Percentiles rank a stretch among this genome's conserved stretches.
Conservation (phyloP, 768 basidiomycete species). For the Termitomyces sp. region DNA sequence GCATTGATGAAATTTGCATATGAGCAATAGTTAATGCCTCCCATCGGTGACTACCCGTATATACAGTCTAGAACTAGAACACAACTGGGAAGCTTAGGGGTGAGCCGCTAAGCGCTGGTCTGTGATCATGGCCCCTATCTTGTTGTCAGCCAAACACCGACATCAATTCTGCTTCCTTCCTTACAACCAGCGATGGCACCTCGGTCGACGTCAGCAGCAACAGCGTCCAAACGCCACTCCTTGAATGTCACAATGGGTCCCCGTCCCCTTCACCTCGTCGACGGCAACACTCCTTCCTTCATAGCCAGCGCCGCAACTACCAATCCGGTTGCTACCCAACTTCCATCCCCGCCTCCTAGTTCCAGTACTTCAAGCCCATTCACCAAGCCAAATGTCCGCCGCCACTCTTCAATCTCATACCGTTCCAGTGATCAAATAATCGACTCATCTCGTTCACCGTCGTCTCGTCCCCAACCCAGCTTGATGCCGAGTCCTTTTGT, state of each 20-base stretch:
- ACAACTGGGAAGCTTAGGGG: too few species aligned
- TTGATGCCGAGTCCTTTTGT: conserved; percentile 20
- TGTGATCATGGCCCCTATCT: not conserved
- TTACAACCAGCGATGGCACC: not conserved
- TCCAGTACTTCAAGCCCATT: conserved; percentile 10
- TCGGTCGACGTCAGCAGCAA: conserved; percentile 1
- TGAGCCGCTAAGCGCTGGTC: too few species aligned
- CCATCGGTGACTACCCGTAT: too few species aligned
- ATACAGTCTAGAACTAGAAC: too few species aligned
- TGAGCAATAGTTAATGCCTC: too few species aligned
- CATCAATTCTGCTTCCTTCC: not conserved
- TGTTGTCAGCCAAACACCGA: not conserved
- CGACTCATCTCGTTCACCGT: conserved; percentile 12
- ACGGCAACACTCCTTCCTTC: conserved; percentile 24
- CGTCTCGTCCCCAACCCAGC: conserved; percentile 9
- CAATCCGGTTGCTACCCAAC: conserved; percentile 11
- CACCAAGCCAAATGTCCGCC: conserved; percentile 23
- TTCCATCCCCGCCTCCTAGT: conserved; percentile 18
- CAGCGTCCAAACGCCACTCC: conserved; percentile 26
- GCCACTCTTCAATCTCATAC: conserved; percentile 57
- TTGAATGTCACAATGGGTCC: conserved; percentile 31
- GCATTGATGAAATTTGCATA: too few species aligned
- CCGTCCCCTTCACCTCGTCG: conserved; percentile 45
- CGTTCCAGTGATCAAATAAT: conserved; percentile 23
- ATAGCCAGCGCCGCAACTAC: conserved; percentile 14